Evolutionary conservation across 2,329 filamentous ascomycete genomes (phyloP).

Genomic region (Tolypocladium pustulatum): DNA sequence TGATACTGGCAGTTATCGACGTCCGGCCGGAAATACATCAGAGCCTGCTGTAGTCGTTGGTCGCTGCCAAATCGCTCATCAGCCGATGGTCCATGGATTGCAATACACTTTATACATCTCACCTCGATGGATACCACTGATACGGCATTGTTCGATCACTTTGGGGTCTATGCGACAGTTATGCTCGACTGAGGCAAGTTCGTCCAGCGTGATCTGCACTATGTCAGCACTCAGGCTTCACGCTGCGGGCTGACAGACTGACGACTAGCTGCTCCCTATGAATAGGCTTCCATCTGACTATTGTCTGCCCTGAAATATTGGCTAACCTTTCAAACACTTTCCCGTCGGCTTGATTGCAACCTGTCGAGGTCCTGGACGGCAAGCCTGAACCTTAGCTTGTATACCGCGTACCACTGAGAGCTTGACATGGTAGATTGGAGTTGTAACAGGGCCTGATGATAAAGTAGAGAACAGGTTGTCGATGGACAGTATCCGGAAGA

Average conservation of each 20-base stretch:
- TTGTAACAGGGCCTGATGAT: no score
- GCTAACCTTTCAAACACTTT: background rate
- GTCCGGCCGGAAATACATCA: slow-evolving; percentile 91
- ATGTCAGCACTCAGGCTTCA: background rate
- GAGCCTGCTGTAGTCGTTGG: slow-evolving; percentile 75
- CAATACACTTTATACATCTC: slow-evolving; percentile 93
- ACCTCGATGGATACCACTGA: background rate
- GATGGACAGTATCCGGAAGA: no score
- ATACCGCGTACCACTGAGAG: no score
- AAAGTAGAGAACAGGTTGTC: no score
- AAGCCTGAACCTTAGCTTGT: no score
- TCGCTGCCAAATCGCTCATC: slow-evolving; percentile 78
- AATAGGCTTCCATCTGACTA: background rate
- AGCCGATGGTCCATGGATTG: slow-evolving; percentile 93
- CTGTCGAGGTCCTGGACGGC: no score
- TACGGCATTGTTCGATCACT: background rate
- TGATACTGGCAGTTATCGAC: slow-evolving; percentile 83
- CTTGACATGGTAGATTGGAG: no score
- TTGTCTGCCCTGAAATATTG: background rate
- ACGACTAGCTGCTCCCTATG: background rate
- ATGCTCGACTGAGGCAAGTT: background rate
- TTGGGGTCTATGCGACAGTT: background rate
- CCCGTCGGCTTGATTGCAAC: background rate
- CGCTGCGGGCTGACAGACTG: background rate
- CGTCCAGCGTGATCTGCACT: background rate